These are phyloP conservation scores for Phymatotrichopsis omnivora DNA, from an alignment of 2,329 filamentous ascomycete genomes.

Conservation along the genomic window DNA sequence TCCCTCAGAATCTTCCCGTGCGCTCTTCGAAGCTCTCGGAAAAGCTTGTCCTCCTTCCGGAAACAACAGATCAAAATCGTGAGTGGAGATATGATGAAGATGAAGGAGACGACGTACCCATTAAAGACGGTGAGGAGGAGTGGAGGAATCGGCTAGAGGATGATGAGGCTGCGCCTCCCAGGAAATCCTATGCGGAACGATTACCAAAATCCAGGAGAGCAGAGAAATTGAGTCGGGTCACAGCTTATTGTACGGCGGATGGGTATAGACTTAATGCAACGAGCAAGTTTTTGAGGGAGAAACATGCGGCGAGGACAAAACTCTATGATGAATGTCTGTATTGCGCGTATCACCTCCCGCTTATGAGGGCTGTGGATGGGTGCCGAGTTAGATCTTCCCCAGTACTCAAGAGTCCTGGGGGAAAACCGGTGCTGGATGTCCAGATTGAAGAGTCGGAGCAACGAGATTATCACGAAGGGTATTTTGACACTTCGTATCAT, in stretches of 20 bases:
- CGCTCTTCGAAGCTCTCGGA: conserved; percentile 90
- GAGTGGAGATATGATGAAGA: conserved; percentile 52
- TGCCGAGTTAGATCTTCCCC: conserved; percentile 84
- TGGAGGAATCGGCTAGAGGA: conserved; percentile 50
- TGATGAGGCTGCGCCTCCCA: conserved; percentile 48
- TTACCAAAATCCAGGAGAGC: conserved; percentile 78
- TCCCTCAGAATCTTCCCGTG: conserved; percentile 58
- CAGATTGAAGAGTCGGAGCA: conserved; percentile 92
- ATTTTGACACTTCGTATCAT: conserved; percentile 59
- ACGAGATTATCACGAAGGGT: conserved; percentile 82
- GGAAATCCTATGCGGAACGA: conserved; percentile 90
- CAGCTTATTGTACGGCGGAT: conserved; percentile 92
- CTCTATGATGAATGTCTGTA: conserved; percentile 97
- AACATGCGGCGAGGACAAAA: conserved; percentile 85
- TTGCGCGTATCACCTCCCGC: conserved; percentile 82
- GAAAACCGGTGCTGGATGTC: conserved; percentile 83
- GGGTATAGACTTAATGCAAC: conserved; percentile 81
- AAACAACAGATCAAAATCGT: conserved; percentile 42
- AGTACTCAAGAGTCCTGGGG: conserved; percentile 82
- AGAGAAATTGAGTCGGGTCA: conserved; percentile 79
- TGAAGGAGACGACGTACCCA: conserved; percentile 40
- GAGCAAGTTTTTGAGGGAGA: conserved; percentile 78
- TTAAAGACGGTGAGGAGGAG: conserved; percentile 49
- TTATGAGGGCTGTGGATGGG: conserved; percentile 75
- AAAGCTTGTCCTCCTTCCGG: conserved; percentile 73